Base-by-base conservation (phyloP, 257 asterid species). In the Fraxinus pennsylvanica region DNA sequence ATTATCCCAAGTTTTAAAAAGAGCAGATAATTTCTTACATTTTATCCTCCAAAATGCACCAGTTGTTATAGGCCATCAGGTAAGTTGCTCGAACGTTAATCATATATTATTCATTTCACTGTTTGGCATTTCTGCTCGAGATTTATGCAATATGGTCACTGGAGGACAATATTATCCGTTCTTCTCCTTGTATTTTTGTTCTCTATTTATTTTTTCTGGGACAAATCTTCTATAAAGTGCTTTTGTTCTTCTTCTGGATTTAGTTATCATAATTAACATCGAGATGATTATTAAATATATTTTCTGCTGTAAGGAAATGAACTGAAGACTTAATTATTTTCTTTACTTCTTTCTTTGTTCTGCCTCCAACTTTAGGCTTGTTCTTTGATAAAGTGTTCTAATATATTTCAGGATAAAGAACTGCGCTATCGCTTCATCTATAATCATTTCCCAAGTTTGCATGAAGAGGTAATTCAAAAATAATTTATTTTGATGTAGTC, bases 51-150 rank as follows among this genome's bases (percentile, higher is more conserved):
- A 94, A 78, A 94, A 89, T 86, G 98, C 98, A 45, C 98, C 98
- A 0, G 97, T 94, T 81, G 98, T 94, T 33, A 94, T 94, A 21
- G 98, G 98, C 35, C 98, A 94, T 78, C 97, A 91, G 97, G 97
- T 91, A 81, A 35, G 41, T 36, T 54, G 29, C 36, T 47, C 0
- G 41, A 27, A 9, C 47, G 21, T 15, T 70, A 39, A 27, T 77
- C 29, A 74, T 7, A 17, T 63, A 74, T 61, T 25, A 38, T 57
- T 15, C 22, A 22, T 59, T 54, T 54, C 13, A 61, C 68, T 22
- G 15, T 9, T 25, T 61, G 68, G 32, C 35, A 63, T 63, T 59
- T 6, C 29, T 59, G 29, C 67, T 6, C n/a, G 67, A 59, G 67
- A 22, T 63, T 27, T 22, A 63, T 63, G 33, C 27, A 7, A 63